Evolutionary conservation across 495 filamentous ascomycete genomes (phyloP), one percentile per base, ranked within the genome.

Genomic region (Penicillium manginii): DNA sequence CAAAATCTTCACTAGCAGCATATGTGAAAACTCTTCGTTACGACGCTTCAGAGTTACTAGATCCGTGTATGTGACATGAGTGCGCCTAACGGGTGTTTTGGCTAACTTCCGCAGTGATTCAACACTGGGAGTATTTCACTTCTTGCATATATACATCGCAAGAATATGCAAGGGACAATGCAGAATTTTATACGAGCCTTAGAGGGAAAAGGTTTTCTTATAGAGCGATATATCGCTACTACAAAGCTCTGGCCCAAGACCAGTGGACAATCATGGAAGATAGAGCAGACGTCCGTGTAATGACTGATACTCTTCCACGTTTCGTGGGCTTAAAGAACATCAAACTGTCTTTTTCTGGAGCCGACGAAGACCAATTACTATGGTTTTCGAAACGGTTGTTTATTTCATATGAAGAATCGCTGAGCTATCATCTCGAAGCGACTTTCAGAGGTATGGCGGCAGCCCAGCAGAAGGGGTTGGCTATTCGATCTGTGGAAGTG

Each of bases 81-180:
- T 19, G 33, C 23, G 22, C 21, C 29, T 58, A 2, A 19, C 37
- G 10, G 21, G 3, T 49, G 21, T 40, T 10, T 19, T 51, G 37
- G 18, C 48, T 58, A 2, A 58, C 50, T 17, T n/a, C 50, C 45
- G 4, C 26, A 58, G 55, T 51, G 3, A 58, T 58, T 21, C 32
- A 22, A 14, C 17, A 58, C 47, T 45, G 9, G 39, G 47, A 58
- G n/a, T 58, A 58, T 40, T 58, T 58, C 29, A 43, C 55, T 29
- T 6, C 23, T 14, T 58, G 10, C 8, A 52, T 58, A 18, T 58
- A 58, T 45, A 58, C 9, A 43, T 19, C 4, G 19, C 9, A 58
- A 39, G 55, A 58, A 31, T 58, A 58, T 52, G 10, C 26, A 5
- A 58, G 48, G 39, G 55, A 58, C 45, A 2, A 51, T 15, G 23